Evolutionary conservation across 2,329 filamentous ascomycete species (phyloP).

Genomic region (Talaromyces rugulosus): DNA sequence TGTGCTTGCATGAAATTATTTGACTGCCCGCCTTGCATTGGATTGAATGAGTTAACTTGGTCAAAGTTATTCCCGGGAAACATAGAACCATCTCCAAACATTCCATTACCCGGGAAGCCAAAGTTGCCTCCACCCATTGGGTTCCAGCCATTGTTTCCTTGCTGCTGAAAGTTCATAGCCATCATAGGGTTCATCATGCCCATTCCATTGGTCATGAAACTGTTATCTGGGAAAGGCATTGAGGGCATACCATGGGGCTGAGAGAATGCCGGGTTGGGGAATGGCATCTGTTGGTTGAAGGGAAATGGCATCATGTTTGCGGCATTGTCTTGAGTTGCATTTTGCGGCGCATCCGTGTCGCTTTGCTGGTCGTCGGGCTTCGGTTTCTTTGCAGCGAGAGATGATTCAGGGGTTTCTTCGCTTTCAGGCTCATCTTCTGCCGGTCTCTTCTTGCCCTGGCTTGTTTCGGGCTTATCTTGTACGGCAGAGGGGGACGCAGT

Average conservation of each 20-base stretch:
- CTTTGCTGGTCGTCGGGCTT: slow-evolving; percentile 33
- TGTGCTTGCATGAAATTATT: slow-evolving; percentile 26
- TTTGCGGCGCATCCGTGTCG: neutral
- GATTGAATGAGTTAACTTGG: slow-evolving; percentile 27
- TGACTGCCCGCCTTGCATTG: slow-evolving; percentile 34
- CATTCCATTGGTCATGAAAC: slow-evolving; percentile 28
- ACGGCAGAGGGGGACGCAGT: slow-evolving; percentile 28
- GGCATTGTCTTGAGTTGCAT: slow-evolving; percentile 8
- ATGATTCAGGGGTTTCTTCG: slow-evolving; percentile 38
- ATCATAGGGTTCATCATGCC: slow-evolving; percentile 40
- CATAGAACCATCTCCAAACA: slow-evolving; percentile 31
- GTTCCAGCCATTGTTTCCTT: slow-evolving; percentile 35
- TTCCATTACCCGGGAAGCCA: slow-evolving; percentile 29
- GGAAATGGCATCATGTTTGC: slow-evolving; percentile 19
- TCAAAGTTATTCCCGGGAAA: slow-evolving; percentile 25
- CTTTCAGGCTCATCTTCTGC: slow-evolving; percentile 66
- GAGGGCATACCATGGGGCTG: slow-evolving; percentile 26
- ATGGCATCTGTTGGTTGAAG: slow-evolving; percentile 34
- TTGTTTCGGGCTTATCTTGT: slow-evolving; percentile 27
- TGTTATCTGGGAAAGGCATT: slow-evolving; percentile 32
- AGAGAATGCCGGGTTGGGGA: slow-evolving; percentile 28
- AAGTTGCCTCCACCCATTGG: slow-evolving; percentile 45
- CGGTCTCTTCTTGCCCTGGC: slow-evolving; percentile 69
- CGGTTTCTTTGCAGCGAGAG: slow-evolving; percentile 38
- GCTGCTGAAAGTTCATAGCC: slow-evolving; percentile 25